Percentiles rank a stretch among this genome's conserved stretches.
These are phyloP conservation scores for Trichoderma asperelloides DNA, from an alignment of 495 filamentous ascomycete species.

Conservation along the genomic window DNA sequence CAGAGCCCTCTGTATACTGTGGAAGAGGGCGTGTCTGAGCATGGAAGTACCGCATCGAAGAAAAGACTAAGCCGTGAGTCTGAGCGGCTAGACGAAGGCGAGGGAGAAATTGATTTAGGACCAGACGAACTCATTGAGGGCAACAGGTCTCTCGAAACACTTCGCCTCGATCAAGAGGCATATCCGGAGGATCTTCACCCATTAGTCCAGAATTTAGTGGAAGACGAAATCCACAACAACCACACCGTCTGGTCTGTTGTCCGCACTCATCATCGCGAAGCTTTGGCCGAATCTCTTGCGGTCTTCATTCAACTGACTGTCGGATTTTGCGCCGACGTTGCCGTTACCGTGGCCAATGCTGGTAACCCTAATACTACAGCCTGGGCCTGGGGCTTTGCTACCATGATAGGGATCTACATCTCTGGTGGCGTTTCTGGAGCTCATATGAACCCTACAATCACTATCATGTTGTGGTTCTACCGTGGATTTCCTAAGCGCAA, in stretches of 20 bases:
- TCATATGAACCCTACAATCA: conserved; percentile 45
- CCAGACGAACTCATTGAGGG: conserved; percentile 9
- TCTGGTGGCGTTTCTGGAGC: conserved; percentile 47
- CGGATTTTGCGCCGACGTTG: conserved; percentile 40
- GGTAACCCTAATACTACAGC: conserved; percentile 21
- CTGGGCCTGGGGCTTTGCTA: conserved; percentile 48
- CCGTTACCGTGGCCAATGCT: conserved; percentile 36
- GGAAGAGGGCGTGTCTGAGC: background rate
- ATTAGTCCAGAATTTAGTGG: conserved; percentile 18
- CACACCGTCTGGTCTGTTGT: conserved; percentile 46
- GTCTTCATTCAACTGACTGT: conserved; percentile 26
- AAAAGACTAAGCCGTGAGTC: background rate
- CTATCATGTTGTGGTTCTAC: conserved; percentile 40
- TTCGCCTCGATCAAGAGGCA: conserved; percentile 11
- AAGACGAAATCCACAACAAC: conserved; percentile 40
- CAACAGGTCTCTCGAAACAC: conserved; percentile 8
- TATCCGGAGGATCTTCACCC: conserved; percentile 11
- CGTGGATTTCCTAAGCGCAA: conserved; percentile 41
- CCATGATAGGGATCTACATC: conserved; percentile 51
- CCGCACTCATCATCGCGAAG: conserved; percentile 40
- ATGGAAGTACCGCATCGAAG: background rate
- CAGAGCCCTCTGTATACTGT: background rate
- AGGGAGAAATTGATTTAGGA: background rate
- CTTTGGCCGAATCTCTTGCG: conserved; percentile 42
- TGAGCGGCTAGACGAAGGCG: background rate